Conservation (phyloP, 768 basidiomycete genomes). For the Gyrodon lividus region DNA sequence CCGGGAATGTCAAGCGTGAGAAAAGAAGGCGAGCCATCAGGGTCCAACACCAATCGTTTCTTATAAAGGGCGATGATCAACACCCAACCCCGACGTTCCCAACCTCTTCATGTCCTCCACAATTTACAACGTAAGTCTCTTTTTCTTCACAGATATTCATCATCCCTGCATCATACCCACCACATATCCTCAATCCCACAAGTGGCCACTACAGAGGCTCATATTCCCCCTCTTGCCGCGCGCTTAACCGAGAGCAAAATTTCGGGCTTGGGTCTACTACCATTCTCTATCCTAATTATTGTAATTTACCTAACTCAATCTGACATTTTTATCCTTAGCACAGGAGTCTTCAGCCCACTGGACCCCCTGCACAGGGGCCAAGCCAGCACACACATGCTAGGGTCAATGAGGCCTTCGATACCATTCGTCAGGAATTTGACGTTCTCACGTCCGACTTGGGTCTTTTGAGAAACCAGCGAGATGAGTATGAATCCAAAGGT, state of each 20-base stretch:
- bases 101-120: conserved; percentile 39
- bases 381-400: conserved; percentile 43
- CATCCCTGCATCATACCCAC: not conserved
- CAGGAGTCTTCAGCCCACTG: conserved; percentile 53
- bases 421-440: conserved; percentile 84
- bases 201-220: not conserved
- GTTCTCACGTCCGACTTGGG: conserved; percentile 63
- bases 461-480: conserved; percentile 71
- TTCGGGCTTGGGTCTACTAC: conserved; percentile 9
- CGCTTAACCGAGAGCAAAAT: conserved; percentile 25
- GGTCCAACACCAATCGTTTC: conserved; percentile 33
- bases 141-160: not conserved
- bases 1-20: conserved; percentile 36
- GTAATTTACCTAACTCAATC: not conserved
- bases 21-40: conserved; percentile 33
- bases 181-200: not conserved
- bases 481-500: conserved; percentile 92
- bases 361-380: conserved; percentile 42
- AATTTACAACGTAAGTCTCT: conserved; percentile 37
- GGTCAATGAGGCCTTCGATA: conserved; percentile 77
- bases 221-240: conserved; percentile 1
- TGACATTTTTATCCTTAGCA: conserved; percentile 36
- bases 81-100: conserved; percentile 37
- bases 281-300: not conserved
- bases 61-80: conserved; percentile 42